Percentiles rank a stretch among this genome's conserved stretches.
These are phyloP conservation scores for Claviceps purpurea DNA, from an alignment of 2,329 filamentous ascomycete species.

Conservation along the genomic window DNA sequence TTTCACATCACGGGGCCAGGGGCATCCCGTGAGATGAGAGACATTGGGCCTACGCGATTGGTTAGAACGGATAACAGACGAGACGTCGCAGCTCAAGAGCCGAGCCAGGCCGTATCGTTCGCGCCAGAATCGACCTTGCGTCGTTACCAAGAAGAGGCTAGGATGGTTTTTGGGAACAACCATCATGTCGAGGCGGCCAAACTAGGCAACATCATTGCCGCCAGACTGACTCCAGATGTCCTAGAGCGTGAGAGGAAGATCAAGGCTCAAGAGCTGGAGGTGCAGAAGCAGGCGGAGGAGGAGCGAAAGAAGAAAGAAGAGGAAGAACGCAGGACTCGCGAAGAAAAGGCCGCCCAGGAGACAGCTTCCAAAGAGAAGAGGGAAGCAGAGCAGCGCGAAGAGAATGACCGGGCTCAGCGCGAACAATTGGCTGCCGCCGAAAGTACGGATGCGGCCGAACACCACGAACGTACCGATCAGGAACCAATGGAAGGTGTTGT, in stretches of 20 bases:
- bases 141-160: slow-evolving; percentile 83
- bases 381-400: slow-evolving; percentile 57
- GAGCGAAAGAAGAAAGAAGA: slow-evolving; percentile 50
- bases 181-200: slow-evolving; percentile 53
- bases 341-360: slow-evolving; percentile 61
- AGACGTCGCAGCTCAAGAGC: slow-evolving; percentile 39
- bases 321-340: slow-evolving; percentile 50
- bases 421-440: slow-evolving; percentile 40
- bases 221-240: slow-evolving; percentile 66
- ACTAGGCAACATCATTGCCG: slow-evolving; percentile 56
- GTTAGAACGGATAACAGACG: slow-evolving; percentile 34
- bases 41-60: slow-evolving; percentile 30
- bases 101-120: slow-evolving; percentile 66
- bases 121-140: slow-evolving; percentile 54
- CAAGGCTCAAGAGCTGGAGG: slow-evolving; percentile 44
- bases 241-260: slow-evolving; percentile 66
- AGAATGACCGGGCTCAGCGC: slow-evolving; percentile 17
- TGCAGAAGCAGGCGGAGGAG: slow-evolving; percentile 36
- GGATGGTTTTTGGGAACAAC: slow-evolving; percentile 63
- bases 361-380: slow-evolving; percentile 52
- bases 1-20: slow-evolving; percentile 42
- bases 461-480: slow-evolving; percentile 10
- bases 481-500: slow-evolving; percentile 70
- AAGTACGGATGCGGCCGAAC: slow-evolving; percentile 28
- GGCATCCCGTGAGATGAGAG: slow-evolving; percentile 36